Conservation (phyloP, 176 grass and related monocot species). For the Saccharum spontaneum region DNA sequence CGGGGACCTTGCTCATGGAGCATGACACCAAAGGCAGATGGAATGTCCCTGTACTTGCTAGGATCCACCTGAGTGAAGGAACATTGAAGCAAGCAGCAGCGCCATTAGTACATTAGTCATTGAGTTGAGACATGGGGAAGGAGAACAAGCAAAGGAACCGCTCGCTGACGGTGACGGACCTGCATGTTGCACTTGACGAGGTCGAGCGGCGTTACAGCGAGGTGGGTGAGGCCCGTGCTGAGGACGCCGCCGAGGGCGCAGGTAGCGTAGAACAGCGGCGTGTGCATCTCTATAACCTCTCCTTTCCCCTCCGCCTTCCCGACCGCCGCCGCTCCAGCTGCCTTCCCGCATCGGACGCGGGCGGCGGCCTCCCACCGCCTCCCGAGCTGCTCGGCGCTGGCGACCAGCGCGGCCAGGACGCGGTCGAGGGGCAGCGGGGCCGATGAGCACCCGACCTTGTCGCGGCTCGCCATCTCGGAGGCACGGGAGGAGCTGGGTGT, state of each 20-base stretch:
- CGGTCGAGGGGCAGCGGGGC: conserved; percentile 43
- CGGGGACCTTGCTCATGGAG: conserved; percentile 73
- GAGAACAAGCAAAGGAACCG: neutral
- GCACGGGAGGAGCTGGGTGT: conserved; percentile 13
- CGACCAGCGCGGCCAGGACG: conserved; percentile 34
- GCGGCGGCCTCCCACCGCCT: conserved; percentile 41
- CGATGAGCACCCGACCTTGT: conserved; percentile 47
- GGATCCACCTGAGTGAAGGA: conserved; percentile 66
- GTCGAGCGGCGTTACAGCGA: conserved; percentile 66
- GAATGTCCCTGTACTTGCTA: conserved; percentile 70
- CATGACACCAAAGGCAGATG: conserved; percentile 52
- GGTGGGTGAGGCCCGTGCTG: conserved; percentile 65
- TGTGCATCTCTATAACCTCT: conserved; percentile 43
- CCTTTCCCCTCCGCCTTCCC: neutral
- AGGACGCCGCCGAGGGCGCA: conserved; percentile 60
- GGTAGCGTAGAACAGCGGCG: conserved; percentile 70
- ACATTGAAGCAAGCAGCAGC: conserved; percentile 16
- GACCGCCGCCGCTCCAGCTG: neutral
- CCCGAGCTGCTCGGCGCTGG: conserved; percentile 47
- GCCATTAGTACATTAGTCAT: neutral
- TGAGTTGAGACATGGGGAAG: neutral
- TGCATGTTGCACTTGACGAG: conserved; percentile 80
- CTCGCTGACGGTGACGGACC: conserved; percentile 1
- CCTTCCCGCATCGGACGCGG: conserved; percentile 8
- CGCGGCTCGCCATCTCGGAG: conserved; percentile 35